phyloP scores from a whole-genome alignment of 73 alveolate species.

The Paramecium caudatum region DNA sequence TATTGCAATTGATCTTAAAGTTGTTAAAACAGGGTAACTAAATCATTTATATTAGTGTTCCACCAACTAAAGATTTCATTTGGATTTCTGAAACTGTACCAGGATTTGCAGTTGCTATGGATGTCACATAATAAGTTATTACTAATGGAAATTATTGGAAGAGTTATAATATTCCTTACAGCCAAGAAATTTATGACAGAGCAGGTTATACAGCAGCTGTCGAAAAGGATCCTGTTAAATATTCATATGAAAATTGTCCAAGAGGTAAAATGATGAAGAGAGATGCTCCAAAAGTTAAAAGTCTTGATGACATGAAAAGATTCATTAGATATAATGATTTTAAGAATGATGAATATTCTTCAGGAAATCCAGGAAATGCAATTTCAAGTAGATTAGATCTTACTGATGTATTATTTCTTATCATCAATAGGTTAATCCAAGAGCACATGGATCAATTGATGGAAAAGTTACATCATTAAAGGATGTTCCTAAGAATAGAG shows the following conservation, averaged over 20 bases:
- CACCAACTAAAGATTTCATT: slow-evolving; percentile 72
- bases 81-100: slow-evolving; percentile 85
- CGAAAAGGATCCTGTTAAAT: slow-evolving; percentile 72
- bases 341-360: slow-evolving; percentile 77
- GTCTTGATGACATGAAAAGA: slow-evolving; percentile 78
- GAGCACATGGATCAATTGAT: slow-evolving; percentile 83
- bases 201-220: slow-evolving; percentile 75
- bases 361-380: slow-evolving; percentile 75
- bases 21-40: slow-evolving; percentile 28
- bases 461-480: slow-evolving; percentile 78
- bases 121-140: slow-evolving; percentile 79
- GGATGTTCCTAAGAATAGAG: slow-evolving; percentile 70
- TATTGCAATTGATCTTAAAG: slow-evolving; percentile 82
- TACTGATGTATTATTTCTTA: slow-evolving; percentile 20
- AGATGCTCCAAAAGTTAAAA: slow-evolving; percentile 77
- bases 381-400: slow-evolving; percentile 82
- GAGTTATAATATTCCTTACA: slow-evolving; percentile 83
- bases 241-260: slow-evolving; percentile 80
- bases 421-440: neutral
- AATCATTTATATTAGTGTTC: neutral
- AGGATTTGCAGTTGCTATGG: slow-evolving; percentile 74
- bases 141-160: slow-evolving; percentile 85
- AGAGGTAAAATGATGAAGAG: slow-evolving; percentile 82
- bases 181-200: slow-evolving; percentile 73
- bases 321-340: slow-evolving; percentile 85